A percentile compares a stretch with the other conserved stretches of the same genome.
Conservation (phyloP, 208 protist species). For the Leptomonas pyrrhocoris region DNA sequence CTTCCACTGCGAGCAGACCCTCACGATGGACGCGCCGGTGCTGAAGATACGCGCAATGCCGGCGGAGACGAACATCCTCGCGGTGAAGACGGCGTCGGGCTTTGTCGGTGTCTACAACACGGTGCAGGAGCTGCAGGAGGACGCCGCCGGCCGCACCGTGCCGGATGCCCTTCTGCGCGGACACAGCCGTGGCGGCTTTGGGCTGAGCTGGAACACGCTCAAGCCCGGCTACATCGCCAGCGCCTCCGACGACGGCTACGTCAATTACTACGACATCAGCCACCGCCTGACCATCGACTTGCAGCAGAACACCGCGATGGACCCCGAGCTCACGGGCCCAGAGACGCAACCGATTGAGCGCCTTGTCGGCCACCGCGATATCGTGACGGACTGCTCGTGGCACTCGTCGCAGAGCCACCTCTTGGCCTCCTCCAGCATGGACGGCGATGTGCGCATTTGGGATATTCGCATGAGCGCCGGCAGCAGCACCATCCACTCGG, state of each 20-base stretch:
- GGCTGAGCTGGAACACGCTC: slow-evolving; percentile 50
- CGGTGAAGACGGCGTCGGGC: slow-evolving; percentile 52
- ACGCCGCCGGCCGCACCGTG: slow-evolving; percentile 27
- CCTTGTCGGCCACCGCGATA: slow-evolving; percentile 51
- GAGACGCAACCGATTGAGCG: slow-evolving; percentile 44
- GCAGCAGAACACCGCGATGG: slow-evolving; percentile 11
- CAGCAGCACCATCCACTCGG: slow-evolving; percentile 33
- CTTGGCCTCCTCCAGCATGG: slow-evolving; percentile 95
- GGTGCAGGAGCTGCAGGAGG: slow-evolving; percentile 28
- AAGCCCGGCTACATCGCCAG: slow-evolving; percentile 88
- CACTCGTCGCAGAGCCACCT: slow-evolving; percentile 83
- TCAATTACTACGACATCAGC: slow-evolving; percentile 94
- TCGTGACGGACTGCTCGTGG: slow-evolving; percentile 95
- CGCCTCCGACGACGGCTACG: slow-evolving; percentile 91
- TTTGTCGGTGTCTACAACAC: slow-evolving; percentile 55
- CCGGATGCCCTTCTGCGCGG: slow-evolving; percentile 47
- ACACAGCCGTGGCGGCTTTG: slow-evolving; percentile 55
- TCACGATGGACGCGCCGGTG: slow-evolving; percentile 46
- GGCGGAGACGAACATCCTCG: slow-evolving; percentile 48
- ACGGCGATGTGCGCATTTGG: slow-evolving; percentile 92
- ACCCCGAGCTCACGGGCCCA: slow-evolving; percentile 23
- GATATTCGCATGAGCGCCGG: slow-evolving; percentile 63
- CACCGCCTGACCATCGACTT: slow-evolving; percentile 46
- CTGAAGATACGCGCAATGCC: slow-evolving; percentile 62
- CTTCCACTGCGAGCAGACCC: slow-evolving; percentile 43